Conservation (phyloP, 176 grass and related monocot species). For the Paspalum vaginatum region DNA sequence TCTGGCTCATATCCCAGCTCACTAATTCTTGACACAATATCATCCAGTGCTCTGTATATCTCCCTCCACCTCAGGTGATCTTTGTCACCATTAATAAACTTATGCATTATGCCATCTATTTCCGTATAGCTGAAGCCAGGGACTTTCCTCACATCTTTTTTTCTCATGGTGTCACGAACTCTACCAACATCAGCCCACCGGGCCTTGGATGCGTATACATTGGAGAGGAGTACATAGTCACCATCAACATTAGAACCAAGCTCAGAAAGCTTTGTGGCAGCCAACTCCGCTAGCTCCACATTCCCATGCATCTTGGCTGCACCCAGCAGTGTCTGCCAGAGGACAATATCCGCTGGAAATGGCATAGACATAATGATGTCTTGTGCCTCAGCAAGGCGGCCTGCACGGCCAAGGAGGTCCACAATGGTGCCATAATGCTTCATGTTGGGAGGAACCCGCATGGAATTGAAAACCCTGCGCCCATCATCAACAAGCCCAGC, state of each 20-base stretch:
- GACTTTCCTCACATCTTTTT: constrained; percentile 72
- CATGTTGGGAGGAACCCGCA: constrained; percentile 62
- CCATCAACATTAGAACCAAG: constrained; percentile 81
- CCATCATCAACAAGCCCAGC: constrained; percentile 80
- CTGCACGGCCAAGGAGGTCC: constrained; percentile 74
- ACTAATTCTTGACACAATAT: constrained; percentile 57
- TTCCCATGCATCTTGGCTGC: constrained; percentile 66
- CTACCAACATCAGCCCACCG: constrained; percentile 72
- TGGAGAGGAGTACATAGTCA: constrained; percentile 88
- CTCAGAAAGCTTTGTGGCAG: constrained; percentile 56
- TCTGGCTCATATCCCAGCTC: constrained; percentile 85
- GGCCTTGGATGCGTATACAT: constrained; percentile 75
- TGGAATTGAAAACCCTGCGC: constrained; percentile 65
- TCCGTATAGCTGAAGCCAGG: constrained; percentile 87
- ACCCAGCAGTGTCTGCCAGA: constrained; percentile 89
- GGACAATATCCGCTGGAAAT: constrained; percentile 66
- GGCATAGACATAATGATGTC: constrained; percentile 71
- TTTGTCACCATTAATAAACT: constrained; percentile 79
- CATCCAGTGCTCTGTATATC: constrained; percentile 65
- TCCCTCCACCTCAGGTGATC: constrained; percentile 63
- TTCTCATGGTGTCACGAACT: constrained; percentile 72
- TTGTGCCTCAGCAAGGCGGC: constrained; percentile 66
- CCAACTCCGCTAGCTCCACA: constrained; percentile 71
- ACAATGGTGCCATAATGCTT: constrained; percentile 88
- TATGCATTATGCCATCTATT: constrained; percentile 69